phyloP scores from a whole-genome alignment of 805 yeast species.

The Scheffersomyces amazonensis region DNA sequence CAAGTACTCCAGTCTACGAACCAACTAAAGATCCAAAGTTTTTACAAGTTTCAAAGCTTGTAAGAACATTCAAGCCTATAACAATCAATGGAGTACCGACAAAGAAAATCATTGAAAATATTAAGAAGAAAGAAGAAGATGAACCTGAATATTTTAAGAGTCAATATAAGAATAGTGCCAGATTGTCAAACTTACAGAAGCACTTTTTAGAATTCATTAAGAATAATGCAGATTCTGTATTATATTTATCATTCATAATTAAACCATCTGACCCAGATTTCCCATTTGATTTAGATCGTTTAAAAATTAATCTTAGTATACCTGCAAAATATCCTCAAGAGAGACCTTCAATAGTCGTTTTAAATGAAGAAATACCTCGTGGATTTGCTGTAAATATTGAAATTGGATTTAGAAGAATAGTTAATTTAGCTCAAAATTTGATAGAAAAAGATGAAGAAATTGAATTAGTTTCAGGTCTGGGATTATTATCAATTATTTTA shows the following conservation, averaged over 20 bases:
- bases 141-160: constrained; percentile 7
- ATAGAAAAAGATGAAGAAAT: constrained; percentile 20
- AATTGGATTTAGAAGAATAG: constrained; percentile 54
- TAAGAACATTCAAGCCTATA: constrained; percentile 27
- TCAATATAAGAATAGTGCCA: constrained; percentile 6
- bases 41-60: constrained; percentile 31
- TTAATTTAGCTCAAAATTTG: constrained; percentile 15
- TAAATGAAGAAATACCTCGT: constrained; percentile 66
- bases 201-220: constrained; percentile 14
- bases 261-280: constrained; percentile 71
- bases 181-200: constrained; percentile 11
- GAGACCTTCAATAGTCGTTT: constrained; percentile 53
- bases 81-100: constrained; percentile 33
- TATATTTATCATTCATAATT: constrained; percentile 43
- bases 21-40: constrained; percentile 19
- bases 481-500: constrained; percentile 51
- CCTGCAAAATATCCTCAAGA: constrained; percentile 54
- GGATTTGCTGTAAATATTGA: constrained; percentile 71
- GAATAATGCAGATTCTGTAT: constrained; percentile 16
- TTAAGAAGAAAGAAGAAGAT: constrained; percentile 3
- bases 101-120: constrained; percentile 5
- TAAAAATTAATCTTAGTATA: constrained; percentile 51
- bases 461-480: constrained; percentile 43
- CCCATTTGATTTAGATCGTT: constrained; percentile 57
- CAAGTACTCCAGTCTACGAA: constrained; percentile 1